These are phyloP conservation scores for Aspergillus pseudoviridinutans DNA, from an alignment of 2,329 filamentous ascomycete species.

Conservation along the genomic window DNA sequence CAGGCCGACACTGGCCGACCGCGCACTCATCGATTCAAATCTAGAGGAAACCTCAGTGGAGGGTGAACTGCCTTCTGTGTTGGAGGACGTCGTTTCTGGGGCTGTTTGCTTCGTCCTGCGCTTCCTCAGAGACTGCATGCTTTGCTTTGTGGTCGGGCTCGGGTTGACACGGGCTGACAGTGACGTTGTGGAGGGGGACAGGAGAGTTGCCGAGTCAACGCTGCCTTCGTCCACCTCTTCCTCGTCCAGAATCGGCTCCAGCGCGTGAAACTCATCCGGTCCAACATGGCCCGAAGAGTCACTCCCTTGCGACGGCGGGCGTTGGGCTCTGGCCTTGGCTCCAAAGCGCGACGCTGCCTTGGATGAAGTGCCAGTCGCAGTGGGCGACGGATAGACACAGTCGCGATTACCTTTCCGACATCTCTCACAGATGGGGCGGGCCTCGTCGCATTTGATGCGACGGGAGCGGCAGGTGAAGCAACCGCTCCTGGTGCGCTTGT, in stretches of 20 bases:
- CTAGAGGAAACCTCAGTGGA: conserved; percentile 46
- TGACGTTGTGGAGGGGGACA: conserved; percentile 19
- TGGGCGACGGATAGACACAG: conserved; percentile 76
- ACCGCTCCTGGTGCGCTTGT: conserved; percentile 86
- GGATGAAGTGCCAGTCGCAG: conserved; percentile 32
- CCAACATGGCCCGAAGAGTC: conserved; percentile 52
- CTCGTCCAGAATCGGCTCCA: conserved; percentile 43
- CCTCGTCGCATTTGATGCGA: conserved; percentile 93
- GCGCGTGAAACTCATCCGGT: conserved; percentile 36
- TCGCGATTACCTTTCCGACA: conserved; percentile 90
- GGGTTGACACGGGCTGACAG: conserved; percentile 17
- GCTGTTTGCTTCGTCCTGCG: conserved; percentile 23
- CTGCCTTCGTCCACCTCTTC: conserved; percentile 31
- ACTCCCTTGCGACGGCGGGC: conserved; percentile 41
- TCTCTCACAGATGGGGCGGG: conserved; percentile 78
- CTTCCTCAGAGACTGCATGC: conserved; percentile 27
- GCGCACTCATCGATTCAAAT: conserved; percentile 33
- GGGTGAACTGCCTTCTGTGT: conserved; percentile 48
- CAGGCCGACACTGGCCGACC: conserved; percentile 28
- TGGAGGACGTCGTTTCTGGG: conserved; percentile 34
- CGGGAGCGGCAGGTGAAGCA: conserved; percentile 89
- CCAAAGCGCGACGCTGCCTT: conserved; percentile 40
- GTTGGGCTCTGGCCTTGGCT: conserved; percentile 39
- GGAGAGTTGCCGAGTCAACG: conserved; percentile 18
- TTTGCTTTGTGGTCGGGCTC: conserved; percentile 24